Conservation (phyloP, 106 monocot genomes). For the Dioscorea alata region DNA sequence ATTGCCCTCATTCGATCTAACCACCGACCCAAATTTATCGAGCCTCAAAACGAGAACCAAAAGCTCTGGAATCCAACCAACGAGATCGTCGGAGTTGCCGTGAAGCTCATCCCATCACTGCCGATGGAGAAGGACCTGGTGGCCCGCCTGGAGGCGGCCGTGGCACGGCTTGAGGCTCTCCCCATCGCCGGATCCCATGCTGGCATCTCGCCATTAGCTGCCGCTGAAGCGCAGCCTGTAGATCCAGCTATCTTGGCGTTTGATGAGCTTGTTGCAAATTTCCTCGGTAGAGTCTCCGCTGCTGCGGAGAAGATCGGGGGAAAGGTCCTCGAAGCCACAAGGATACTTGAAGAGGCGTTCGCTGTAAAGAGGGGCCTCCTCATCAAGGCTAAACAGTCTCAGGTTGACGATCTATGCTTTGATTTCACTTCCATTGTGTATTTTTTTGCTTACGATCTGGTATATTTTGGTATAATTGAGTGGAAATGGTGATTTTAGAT, state of each 20-base stretch:
- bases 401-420: slow-evolving; percentile 11
- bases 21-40: neutral
- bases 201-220: neutral
- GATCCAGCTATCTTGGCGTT: slow-evolving; percentile 40
- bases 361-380: slow-evolving; percentile 32
- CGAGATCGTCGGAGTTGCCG: neutral
- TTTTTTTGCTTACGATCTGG: no score
- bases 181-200: slow-evolving; percentile 1
- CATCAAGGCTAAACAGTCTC: slow-evolving; percentile 26
- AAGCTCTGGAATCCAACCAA: no score
- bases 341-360: slow-evolving; percentile 39
- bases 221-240: neutral
- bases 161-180: slow-evolving; percentile 39
- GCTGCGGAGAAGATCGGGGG: slow-evolving; percentile 46
- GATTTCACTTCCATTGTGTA: no score
- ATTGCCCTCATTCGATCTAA: neutral
- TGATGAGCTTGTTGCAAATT: slow-evolving; percentile 21
- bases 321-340: slow-evolving; percentile 28
- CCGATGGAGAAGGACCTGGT: slow-evolving; percentile 35
- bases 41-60: neutral
- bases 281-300: slow-evolving; percentile 19
- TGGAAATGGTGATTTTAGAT: no score
- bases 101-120: neutral
- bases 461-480: no score
- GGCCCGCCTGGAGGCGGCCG: slow-evolving; percentile 32